phyloP scores from a whole-genome alignment of 495 filamentous ascomycete species.

The Neurospora africana region DNA sequence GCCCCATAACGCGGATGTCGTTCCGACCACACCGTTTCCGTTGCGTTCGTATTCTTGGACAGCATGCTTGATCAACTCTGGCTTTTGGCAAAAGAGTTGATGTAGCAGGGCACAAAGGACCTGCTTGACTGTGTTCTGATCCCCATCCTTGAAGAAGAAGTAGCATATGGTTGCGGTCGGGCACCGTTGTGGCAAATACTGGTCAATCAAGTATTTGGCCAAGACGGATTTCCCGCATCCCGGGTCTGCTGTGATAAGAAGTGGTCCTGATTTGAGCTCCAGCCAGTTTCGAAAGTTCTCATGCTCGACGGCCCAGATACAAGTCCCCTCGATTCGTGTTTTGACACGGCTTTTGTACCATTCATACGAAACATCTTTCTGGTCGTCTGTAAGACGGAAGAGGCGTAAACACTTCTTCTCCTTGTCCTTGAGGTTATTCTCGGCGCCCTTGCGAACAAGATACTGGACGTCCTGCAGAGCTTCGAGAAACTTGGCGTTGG shows the following conservation, averaged over 20 bases:
- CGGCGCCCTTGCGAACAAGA: background rate
- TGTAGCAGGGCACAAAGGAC: background rate
- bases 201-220: background rate
- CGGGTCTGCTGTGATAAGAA: background rate
- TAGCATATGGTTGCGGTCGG: background rate
- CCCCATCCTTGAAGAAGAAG: background rate
- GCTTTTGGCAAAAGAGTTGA: background rate
- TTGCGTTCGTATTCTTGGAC: background rate
- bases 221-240: background rate
- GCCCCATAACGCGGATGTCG: background rate
- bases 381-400: background rate
- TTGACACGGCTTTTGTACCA: background rate
- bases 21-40: background rate
- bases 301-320: background rate
- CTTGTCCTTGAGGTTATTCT: background rate
- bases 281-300: background rate
- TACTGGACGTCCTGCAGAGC: background rate
- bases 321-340: background rate
- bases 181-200: background rate
- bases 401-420: background rate
- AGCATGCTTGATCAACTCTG: background rate
- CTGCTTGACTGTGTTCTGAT: background rate
- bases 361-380: background rate
- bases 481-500: background rate
- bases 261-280: background rate